Evolutionary conservation across 2,329 filamentous ascomycete genomes (phyloP).

Genomic region (Verticillium longisporum): DNA sequence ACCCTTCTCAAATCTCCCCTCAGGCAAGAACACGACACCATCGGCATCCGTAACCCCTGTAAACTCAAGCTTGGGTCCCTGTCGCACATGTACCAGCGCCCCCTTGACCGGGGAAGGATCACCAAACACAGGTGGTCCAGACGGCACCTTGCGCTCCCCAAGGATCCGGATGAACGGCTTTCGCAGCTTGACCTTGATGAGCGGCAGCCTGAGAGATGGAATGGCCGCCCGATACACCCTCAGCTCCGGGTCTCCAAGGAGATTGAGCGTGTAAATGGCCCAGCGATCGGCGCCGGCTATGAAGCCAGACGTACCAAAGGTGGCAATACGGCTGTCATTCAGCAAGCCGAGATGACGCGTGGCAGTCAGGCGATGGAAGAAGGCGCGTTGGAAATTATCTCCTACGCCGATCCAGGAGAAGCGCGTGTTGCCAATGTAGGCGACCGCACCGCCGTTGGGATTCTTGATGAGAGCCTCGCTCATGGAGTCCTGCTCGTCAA

Average conservation of each 20-base stretch:
- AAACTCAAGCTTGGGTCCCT: background rate
- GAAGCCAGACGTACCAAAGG: background rate
- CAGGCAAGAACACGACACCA: background rate
- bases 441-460: background rate
- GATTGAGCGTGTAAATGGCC: background rate
- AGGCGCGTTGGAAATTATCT: background rate
- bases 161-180: background rate
- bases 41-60: background rate
- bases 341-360: background rate
- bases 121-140: background rate
- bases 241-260: background rate
- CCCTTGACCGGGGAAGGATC: background rate
- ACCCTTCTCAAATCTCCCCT: background rate
- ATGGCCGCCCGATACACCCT: background rate
- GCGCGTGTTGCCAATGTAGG: background rate
- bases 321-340: background rate
- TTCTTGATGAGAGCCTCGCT: background rate
- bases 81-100: background rate
- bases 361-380: background rate
- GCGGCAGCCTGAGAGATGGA: background rate
- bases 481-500: background rate
- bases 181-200: background rate
- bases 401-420: background rate
- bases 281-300: background rate
- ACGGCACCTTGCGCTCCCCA: background rate